A percentile compares a stretch with the other conserved stretches of the same genome.
These are phyloP conservation scores for Racocetra persica DNA, from an alignment of 371 early-diverging fungal genomes.

Conservation along the genomic window DNA sequence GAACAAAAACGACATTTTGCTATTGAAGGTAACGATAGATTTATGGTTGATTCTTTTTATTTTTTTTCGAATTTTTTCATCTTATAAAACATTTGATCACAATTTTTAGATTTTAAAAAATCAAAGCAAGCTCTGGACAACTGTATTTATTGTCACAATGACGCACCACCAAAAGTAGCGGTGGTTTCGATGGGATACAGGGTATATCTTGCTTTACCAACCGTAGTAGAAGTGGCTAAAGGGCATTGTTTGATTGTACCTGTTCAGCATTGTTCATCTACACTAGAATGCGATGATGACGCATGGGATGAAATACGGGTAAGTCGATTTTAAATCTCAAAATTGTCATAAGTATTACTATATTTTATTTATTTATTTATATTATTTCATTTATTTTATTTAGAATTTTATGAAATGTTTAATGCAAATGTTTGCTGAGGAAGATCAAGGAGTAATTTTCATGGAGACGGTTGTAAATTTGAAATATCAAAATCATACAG, in stretches of 20 bases:
- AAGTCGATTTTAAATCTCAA: conserved; percentile 43
- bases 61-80: conserved; percentile 23
- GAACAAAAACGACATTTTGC: conserved; percentile 72
- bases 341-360: background rate
- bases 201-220: conserved; percentile 83
- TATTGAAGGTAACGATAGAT: conserved; percentile 56
- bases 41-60: background rate
- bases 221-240: conserved; percentile 74
- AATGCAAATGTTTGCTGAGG: conserved; percentile 81
- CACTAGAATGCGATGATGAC: conserved; percentile 89
- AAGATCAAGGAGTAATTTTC: conserved; percentile 79
- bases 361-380: background rate
- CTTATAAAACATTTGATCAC: background rate
- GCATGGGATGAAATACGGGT: conserved; percentile 91
- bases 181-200: conserved; percentile 81
- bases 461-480: conserved; percentile 86
- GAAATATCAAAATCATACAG: conserved; percentile 79
- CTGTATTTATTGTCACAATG: conserved; percentile 83
- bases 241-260: conserved; percentile 94
- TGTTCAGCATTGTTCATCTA: conserved; percentile 80
- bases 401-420: conserved; percentile 95
- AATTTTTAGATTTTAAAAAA: conserved; percentile 68
- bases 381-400: background rate
- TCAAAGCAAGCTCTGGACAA: conserved; percentile 70
- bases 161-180: conserved; percentile 69